Base-by-base conservation (phyloP, 768 basidiomycete genomes). In the Tylopilus plumbeoviolaceoides region DNA sequence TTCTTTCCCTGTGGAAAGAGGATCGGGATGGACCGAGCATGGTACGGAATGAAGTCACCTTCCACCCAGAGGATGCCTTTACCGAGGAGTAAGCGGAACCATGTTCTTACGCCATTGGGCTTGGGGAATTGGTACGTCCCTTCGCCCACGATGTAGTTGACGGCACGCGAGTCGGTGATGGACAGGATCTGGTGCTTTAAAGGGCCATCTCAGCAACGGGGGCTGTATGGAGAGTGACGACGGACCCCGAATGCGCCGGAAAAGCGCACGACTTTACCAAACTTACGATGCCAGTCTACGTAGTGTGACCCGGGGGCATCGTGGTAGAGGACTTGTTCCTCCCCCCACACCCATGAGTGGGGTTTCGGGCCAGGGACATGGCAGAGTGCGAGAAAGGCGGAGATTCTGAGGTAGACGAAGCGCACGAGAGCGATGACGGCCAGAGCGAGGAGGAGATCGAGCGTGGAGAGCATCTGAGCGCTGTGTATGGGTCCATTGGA, bases 1-100 rank as follows among this genome's bases (percentile, higher is more conserved):
- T 38, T 75, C 72, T 61, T 77, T 82, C 0, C 82, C 82, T 84
- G 43, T 8, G 31, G 20, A 52, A 30, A 38, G 36, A 31, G 27
- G 15, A 47, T 62, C 23, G 18, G 49, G 38, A 47, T 17, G 51
- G 21, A 25, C 20, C 17, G 12, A 42, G 50, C 39, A 46, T 46
- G 56, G 15, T 44, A 44, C 7, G 48, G 41, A 35, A 54, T 8
- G 4, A 15, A 25, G 35, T 63, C 40, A 78, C 83, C 84, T 78
- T 85, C 84, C 11, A 83, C 74, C 78, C 81, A 84, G 21, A 85
- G 77, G 51, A 85, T 79, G 20, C 84, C 83, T 65, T 83, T 75
- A 12, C 84, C 84, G 7, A 83, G 71, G 2, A 82, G 75, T 30
- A 77, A 77, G 52, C 74, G 73, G 60, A 85, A 85, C 84, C 84